These are phyloP conservation scores for Hortaea sp. DNA, from an alignment of 2,329 filamentous ascomycete genomes.

Conservation along the genomic window DNA sequence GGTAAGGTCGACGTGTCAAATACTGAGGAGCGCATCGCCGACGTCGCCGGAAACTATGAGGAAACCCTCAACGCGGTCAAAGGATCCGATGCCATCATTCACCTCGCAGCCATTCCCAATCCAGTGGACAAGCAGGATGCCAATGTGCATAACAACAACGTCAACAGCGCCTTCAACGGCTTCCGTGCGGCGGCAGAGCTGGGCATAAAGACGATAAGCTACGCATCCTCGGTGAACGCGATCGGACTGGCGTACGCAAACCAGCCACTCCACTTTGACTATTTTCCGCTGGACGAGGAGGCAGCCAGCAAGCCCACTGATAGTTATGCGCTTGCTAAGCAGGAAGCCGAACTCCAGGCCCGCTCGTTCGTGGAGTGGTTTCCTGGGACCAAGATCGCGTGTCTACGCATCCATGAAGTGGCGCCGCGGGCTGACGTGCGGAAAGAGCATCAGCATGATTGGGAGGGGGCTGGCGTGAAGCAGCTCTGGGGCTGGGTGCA, in stretches of 20 bases:
- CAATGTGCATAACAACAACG: conserved; percentile 29
- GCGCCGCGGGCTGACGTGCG: conserved; percentile 20
- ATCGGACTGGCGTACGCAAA: conserved; percentile 30
- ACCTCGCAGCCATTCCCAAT: conserved; percentile 30
- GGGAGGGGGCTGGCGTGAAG: conserved; percentile 26
- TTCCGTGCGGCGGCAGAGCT: conserved; percentile 28
- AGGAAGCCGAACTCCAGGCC: conserved; percentile 27
- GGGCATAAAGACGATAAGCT: conserved; percentile 28
- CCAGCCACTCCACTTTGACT: conserved; percentile 26
- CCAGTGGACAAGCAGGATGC: conserved; percentile 25
- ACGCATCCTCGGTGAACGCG: conserved; percentile 30
- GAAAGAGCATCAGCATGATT: conserved; percentile 25
- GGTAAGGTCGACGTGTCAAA: conserved; percentile 11
- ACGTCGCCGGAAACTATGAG: conserved; percentile 25
- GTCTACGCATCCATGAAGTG: conserved; percentile 30
- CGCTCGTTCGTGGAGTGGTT: conserved; percentile 28
- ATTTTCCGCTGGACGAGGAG: conserved; percentile 31
- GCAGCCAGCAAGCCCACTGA: conserved; percentile 26
- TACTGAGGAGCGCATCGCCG: conserved; percentile 26
- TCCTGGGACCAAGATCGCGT: conserved; percentile 29
- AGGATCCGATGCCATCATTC: conserved; percentile 30
- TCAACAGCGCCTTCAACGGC: conserved; percentile 30
- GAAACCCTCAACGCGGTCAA: conserved; percentile 23
- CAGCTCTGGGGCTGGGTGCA: conserved; percentile 31
- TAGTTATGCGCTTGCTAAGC: conserved; percentile 28